Evolutionary conservation across 805 yeast species (phyloP), one percentile per base, ranked within the genome.

Genomic region (Suhomyces canberraensis): DNA sequence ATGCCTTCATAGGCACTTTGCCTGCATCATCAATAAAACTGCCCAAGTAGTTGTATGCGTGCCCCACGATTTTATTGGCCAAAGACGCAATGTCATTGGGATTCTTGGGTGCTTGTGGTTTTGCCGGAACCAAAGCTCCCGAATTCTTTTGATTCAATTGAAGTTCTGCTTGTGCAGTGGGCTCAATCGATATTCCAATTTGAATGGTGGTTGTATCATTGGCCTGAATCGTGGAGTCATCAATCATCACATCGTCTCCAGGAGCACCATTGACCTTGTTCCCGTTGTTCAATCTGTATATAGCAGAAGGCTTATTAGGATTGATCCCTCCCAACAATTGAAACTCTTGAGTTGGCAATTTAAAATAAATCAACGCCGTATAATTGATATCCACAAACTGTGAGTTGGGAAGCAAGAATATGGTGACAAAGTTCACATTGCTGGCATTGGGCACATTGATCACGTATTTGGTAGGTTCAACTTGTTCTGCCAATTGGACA

Each of bases 121-220:
- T 33, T n/a, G 52, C 44, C 1, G 62, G 50, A 15, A 59, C 56
- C 36, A 56, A 35, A 15, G 43, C 37, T 4, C 36, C 35, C 31
- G 40, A 40, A 24, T 52, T 52, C 32, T 41, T 39, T 40, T 69
- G 67, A 17, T 60, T 69, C 30, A 87, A 60, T 39, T 74, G 79
- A 25, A 66, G 60, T 41, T 77, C 76, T 0, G 95, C 97, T 33
- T 75, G 79, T 0, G 57, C 67, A 5, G 76, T 71, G 0, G 95
- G 84, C 54, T 91, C 98, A 11, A 91, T 80, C 3, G 96, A 86
- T n/a, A 93, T 85, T 0, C 98, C 98, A 4, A 91, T 79, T 45
- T 55, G 71, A 46, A 54, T 60, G 3, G 52, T 45, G 14, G 51
- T 42, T 1, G 43, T 41, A 20, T 56, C 44, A 31, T 62, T 67